Base-by-base conservation (phyloP, 768 basidiomycete genomes). In the Tylopilus plumbeoviolaceoides region DNA sequence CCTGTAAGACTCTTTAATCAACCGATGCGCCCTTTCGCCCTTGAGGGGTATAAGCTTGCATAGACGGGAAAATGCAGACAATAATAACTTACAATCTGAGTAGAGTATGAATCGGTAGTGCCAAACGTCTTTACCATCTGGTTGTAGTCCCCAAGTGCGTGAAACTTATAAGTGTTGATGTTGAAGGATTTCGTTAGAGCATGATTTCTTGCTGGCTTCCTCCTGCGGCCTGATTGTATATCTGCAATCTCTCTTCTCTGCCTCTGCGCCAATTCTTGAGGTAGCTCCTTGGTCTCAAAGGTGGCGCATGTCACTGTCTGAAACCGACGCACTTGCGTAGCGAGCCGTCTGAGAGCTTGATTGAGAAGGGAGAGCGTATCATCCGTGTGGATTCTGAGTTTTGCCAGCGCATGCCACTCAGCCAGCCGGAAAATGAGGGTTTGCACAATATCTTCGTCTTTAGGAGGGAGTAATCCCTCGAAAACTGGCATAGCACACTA, bases 391-490 rank as follows among this genome's bases (percentile, higher is more conserved):
- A 53, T 36, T 5, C 43, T 31, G 0, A 56, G 25, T 7, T 56
- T 56, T 0, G 47, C 54, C 4, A 55, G n/a, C 0, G 53, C 45
- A 7, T 63, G 62, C 61, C 61, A 63, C 45, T 63, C 49, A 7
- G 46, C 47, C 1, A 60, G 51, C 2, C 9, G 35, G 47, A 60
- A 63, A 0, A 73, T 40, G 0, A 75, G 51, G 2, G 57, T 55
- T 7, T 58, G 48, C 1, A 72, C 47, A 2, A 58, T 44, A 0
- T 21, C 17, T 1, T 73, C 55, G 18, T 72, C 58, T 0, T 27
- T 47, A 8, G 61, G 51, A 3, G 62, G 64, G 1, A 76, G 58
- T 0, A 78, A 63, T 4, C 69, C 73, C 7, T 77, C 71, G 30
- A 76, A 74, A 0, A 62, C 70, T 0, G 75, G 74, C 3, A 75